A percentile compares a stretch with the other conserved stretches of the same genome.
These are phyloP conservation scores for Tuber indicum DNA, from an alignment of 495 filamentous ascomycete species.

Conservation along the genomic window DNA sequence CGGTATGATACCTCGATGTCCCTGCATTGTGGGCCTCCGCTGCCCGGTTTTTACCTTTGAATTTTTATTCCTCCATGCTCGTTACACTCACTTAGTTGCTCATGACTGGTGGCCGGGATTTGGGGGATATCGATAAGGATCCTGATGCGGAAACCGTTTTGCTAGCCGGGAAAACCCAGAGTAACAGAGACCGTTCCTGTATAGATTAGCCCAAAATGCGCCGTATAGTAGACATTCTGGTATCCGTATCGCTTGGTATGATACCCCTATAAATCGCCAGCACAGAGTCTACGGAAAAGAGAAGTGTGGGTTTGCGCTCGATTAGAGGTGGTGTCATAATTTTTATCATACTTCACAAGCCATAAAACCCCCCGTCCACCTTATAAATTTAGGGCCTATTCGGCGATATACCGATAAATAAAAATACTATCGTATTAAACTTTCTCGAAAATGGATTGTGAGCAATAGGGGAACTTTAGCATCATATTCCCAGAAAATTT, in stretches of 20 bases:
- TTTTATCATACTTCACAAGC: not conserved
- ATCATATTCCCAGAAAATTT: too few relatives aligned
- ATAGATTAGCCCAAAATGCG: not conserved
- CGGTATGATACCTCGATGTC: not conserved
- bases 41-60: not conserved
- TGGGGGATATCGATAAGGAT: not conserved
- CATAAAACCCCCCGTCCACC: not conserved
- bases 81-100: not conserved
- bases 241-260: not conserved
- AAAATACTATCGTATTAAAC: too few relatives aligned
- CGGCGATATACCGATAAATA: too few relatives aligned
- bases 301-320: not conserved
- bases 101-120: not conserved
- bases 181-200: not conserved
- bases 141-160: not conserved
- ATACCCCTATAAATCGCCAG: not conserved
- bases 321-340: not conserved
- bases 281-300: not conserved
- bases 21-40: not conserved
- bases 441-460: too few relatives aligned
- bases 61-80: not conserved
- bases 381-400: not conserved
- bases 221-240: not conserved
- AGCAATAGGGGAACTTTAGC: too few relatives aligned
- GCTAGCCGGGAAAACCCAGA: not conserved